Evolutionary conservation across 495 filamentous ascomycete species (phyloP), one percentile per base, ranked within the genome.

Genomic region (Tetracladium marchalianum): DNA sequence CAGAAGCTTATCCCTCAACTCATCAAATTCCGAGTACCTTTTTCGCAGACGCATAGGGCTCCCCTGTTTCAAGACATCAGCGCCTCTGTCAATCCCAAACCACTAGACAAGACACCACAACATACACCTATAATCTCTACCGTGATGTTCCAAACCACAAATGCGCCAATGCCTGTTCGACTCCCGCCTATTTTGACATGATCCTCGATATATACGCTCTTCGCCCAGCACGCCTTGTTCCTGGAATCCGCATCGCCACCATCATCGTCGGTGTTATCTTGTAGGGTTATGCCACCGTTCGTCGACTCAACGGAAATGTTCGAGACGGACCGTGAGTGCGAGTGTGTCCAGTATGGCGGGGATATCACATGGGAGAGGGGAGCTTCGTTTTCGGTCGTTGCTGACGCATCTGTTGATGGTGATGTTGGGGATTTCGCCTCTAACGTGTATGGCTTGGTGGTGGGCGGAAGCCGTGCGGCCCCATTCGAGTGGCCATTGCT

Each of bases 1-100:
- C 32, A 76, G 59, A 4, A 78, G 63, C 35, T 65, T 62, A 35
- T 59, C 53, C 9, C 72, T 63, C 12, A 78, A 62, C 33, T 69
- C 69, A 54, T 76, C 70, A 49, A 78, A 76, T 41, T 78, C 74
- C n/a, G 72, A 76, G 55, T 76, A 78, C 43, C 74, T 66, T 50
- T 76, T 78, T 39, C 73, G 65, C 17, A 78, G 75, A 46, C 69
- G 67, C 61, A 77, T 76, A 12, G 60, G 61, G 33, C 68, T 65
- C 13, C 74, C 74, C 70, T 77, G 32, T 22, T n/a, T 7, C 18
- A 12, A 3, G 35, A 19, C 7, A 31, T 47, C 10, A 49, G 35
- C 34, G 15, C 32, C 31, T n/a, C 31, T 8, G n/a, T 24, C 16
- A 9, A 13, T 13, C 35, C 16, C 35, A 36, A 36, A 16, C 35